phyloP scores from a whole-genome alignment of 495 filamentous ascomycete species.

The Sordaria brevicollis region DNA sequence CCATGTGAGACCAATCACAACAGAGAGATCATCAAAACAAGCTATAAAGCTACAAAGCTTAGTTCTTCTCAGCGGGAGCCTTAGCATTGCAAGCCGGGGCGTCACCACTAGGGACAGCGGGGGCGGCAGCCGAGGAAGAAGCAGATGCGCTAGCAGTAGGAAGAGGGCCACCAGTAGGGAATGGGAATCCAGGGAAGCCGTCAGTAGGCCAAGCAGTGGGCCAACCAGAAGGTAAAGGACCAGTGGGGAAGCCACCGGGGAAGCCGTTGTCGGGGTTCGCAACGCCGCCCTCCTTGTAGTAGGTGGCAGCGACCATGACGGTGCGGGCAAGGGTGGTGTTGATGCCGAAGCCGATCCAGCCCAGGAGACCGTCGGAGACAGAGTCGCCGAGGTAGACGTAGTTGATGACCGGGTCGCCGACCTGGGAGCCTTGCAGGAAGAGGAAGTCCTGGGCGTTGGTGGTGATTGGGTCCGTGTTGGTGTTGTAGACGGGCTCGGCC shows the following conservation, averaged over 20 bases:
- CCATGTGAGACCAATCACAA: not conserved
- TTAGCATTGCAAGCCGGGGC: not conserved
- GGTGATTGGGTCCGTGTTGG: constrained; percentile 43
- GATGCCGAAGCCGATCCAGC: constrained; percentile 45
- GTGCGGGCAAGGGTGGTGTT: constrained; percentile 20
- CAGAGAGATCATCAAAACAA: not conserved
- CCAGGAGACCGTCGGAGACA: constrained; percentile 43
- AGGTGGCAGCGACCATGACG: constrained; percentile 7
- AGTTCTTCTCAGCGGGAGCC: not conserved
- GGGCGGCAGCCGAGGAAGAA: not conserved
- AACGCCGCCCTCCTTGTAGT: constrained; percentile 14
- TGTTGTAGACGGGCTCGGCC: constrained; percentile 42
- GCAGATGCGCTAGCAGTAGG: not conserved
- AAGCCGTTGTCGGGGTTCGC: constrained; percentile 5
- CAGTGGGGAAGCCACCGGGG: not conserved
- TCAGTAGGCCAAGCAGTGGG: no score
- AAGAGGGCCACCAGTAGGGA: not conserved
- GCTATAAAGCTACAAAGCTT: not conserved
- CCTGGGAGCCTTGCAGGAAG: constrained; percentile 29
- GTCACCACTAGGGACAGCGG: not conserved
- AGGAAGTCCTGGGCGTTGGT: constrained; percentile 39
- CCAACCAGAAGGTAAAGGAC: no score
- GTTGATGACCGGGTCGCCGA: constrained; percentile 44
- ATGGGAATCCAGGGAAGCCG: not conserved
- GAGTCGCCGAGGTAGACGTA: constrained; percentile 45